phyloP scores from a whole-genome alignment of 2,329 filamentous ascomycete species.

The Moelleriella libera region DNA sequence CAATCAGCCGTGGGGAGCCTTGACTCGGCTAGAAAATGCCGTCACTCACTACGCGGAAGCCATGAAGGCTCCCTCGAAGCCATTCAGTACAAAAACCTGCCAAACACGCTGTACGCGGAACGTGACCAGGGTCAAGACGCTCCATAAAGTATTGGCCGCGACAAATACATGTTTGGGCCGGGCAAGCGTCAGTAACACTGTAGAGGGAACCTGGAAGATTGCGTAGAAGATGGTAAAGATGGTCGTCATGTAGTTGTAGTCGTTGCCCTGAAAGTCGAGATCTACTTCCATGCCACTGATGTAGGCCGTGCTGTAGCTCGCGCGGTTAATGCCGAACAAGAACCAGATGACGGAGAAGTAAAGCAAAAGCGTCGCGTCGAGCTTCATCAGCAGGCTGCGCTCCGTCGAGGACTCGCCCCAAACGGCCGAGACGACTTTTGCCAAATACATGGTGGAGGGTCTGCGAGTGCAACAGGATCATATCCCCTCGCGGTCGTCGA shows the following conservation, averaged over 20 bases:
- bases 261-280: slow-evolving; percentile 20
- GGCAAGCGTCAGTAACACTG: slow-evolving; percentile 14
- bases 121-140: slow-evolving; percentile 26
- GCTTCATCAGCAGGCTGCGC: slow-evolving; percentile 19
- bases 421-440: not conserved
- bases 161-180: slow-evolving; percentile 26
- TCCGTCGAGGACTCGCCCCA: slow-evolving; percentile 4
- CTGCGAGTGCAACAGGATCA: too few relatives aligned
- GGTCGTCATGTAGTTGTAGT: slow-evolving; percentile 23
- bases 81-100: slow-evolving; percentile 28
- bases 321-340: slow-evolving; percentile 27
- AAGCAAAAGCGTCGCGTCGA: slow-evolving; percentile 24
- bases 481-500: too few relatives aligned
- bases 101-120: slow-evolving; percentile 25
- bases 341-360: slow-evolving; percentile 34
- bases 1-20: not conserved
- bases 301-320: slow-evolving; percentile 27
- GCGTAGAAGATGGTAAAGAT: slow-evolving; percentile 24
- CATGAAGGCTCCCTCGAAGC: slow-evolving; percentile 27
- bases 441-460: not conserved
- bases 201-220: slow-evolving; percentile 28
- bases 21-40: not conserved
- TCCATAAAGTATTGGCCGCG: slow-evolving; percentile 26
- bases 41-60: slow-evolving; percentile 24
- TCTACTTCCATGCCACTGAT: slow-evolving; percentile 26